phyloP scores from a whole-genome alignment of 2,329 filamentous ascomycete genomes.

The Raffaelea albimanens region DNA sequence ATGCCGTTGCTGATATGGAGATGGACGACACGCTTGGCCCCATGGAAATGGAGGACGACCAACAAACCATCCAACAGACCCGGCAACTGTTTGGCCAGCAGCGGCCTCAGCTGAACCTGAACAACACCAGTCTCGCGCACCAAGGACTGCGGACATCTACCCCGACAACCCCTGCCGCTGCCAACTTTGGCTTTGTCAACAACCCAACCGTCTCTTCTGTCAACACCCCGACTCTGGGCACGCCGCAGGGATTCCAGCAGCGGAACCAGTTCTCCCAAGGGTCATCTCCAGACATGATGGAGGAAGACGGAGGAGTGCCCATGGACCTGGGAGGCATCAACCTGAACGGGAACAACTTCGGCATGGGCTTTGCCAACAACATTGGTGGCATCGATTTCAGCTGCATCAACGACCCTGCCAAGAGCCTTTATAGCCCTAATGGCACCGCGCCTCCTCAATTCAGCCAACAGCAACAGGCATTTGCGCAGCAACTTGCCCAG shows the following conservation, averaged over 20 bases:
- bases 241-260: constrained; percentile 54
- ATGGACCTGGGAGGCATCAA: constrained; percentile 53
- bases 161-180: constrained; percentile 72
- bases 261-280: constrained; percentile 36
- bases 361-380: constrained; percentile 41
- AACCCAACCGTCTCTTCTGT: constrained; percentile 96
- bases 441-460: constrained; percentile 51
- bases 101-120: constrained; percentile 67
- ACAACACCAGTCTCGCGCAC: constrained; percentile 64
- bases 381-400: constrained; percentile 39
- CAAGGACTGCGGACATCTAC: constrained; percentile 78
- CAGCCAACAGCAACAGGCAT: constrained; percentile 49
- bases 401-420: constrained; percentile 83
- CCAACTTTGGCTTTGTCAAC: constrained; percentile 72
- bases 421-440: constrained; percentile 81
- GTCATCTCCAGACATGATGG: constrained; percentile 52
- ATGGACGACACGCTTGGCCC: constrained; percentile 74
- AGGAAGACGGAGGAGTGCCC: constrained; percentile 62
- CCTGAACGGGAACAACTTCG: constrained; percentile 41
- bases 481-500: constrained; percentile 60
- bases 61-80: constrained; percentile 59
- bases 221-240: constrained; percentile 84
- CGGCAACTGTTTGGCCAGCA: constrained; percentile 60
- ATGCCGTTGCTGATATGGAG: constrained; percentile 89
- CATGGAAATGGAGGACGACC: constrained; percentile 54